phyloP scores from a whole-genome alignment of 208 protist genomes.

The Trichomonas tenax region DNA sequence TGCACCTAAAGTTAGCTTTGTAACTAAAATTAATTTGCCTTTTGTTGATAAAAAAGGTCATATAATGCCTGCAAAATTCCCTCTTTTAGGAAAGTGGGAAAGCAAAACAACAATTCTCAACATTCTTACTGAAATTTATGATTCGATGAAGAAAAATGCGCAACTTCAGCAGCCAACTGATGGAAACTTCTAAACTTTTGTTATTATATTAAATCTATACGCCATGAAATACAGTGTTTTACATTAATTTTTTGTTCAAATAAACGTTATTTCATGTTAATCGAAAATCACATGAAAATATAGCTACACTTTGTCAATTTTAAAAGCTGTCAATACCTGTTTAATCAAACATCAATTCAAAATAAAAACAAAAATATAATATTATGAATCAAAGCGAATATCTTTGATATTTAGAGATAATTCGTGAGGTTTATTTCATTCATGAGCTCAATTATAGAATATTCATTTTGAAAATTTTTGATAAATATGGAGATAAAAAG shows the following conservation, averaged over 20 bases:
- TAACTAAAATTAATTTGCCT: not conserved
- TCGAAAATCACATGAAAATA: too few relatives aligned
- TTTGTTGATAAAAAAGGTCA: constrained; percentile 2
- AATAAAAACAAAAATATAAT: too few relatives aligned
- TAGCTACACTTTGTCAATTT: too few relatives aligned
- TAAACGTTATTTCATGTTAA: not conserved
- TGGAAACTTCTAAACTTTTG: not conserved
- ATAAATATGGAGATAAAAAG: too few relatives aligned
- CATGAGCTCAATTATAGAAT: too few relatives aligned
- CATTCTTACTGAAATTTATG: not conserved
- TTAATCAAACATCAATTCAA: too few relatives aligned
- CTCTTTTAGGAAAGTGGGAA: not conserved
- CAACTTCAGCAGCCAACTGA: not conserved
- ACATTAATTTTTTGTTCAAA: not conserved
- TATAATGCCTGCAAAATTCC: not conserved
- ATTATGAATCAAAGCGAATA: too few relatives aligned
- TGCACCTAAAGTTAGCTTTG: not conserved
- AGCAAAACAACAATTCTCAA: not conserved
- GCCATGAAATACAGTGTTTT: not conserved
- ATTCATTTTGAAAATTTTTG: too few relatives aligned
- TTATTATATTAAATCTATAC: not conserved
- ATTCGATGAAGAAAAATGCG: not conserved
- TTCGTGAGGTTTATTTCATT: too few relatives aligned
- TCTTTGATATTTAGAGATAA: too few relatives aligned
- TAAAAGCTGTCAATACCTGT: too few relatives aligned